Base-by-base conservation (phyloP, 148 eudicot genomes). In the Heliosperma pusillum region DNA sequence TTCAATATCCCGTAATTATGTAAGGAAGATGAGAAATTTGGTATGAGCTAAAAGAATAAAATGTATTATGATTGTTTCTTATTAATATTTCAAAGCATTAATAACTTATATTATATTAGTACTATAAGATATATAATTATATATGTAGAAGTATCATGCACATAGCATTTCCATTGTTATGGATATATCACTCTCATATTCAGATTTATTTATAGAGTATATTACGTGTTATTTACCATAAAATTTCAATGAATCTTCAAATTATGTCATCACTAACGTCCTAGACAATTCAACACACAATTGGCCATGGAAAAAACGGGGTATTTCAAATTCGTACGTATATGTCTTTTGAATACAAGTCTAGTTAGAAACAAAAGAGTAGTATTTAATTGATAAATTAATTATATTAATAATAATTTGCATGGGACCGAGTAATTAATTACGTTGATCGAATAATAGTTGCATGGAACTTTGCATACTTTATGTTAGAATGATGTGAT, bases 401-500 rank as follows among this genome's bases (percentile, higher is more conserved):
- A 70, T 20, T 52, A 11, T 1, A 20, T 17, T 62, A 50, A 73
- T 61, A 45, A 4, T 73, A 65, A 71, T 65, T 0, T 66, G 67
- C 56, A 64, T 26, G 64, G 60, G 64, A 56, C 68, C 60, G 45
- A 63, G 17, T 64, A 52, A 63, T 16, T 64, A 52, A 53, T 52
- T n/a, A 52, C 58, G 50, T 26, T 8, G 44, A 53, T 75, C 69
- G 61, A 74, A 64, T 67, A 72, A 30, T 66, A 47, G 66, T 42
- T 57, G 60, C 68, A 70, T 69, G 62, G 55, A 76, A 68, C 20
- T 58, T 10, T 26, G 70, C 61, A 74, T 70, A 40, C 20, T 3
- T 30, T 24, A 67, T 33, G 64, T 20, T 75, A 56, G 53, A 69
- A 59, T 76, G 74, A 58, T 69, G 58, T 76, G 68, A 42, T 70